Evolutionary conservation across 345 rosid genomes (phyloP), one percentile per base, ranked within the genome.

Genomic region (Luvunga scandens): DNA sequence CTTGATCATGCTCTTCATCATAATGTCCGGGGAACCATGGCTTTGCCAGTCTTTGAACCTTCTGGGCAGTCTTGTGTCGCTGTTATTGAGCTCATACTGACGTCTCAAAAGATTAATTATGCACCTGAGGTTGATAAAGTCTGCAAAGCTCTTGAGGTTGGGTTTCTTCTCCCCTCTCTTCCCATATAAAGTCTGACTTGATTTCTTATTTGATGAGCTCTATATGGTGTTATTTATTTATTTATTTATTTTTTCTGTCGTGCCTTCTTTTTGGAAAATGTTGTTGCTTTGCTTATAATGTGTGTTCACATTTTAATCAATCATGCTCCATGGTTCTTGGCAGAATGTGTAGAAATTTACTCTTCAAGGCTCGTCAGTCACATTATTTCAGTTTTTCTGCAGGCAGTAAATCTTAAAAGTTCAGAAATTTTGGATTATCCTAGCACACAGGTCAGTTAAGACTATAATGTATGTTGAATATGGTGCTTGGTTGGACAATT

Each of bases 111-210:
- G 90, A 87, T 95, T 66, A 91, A 93, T 81, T 93, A 93, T 77
- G 94, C 92, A 21, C 93, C 98, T 18, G 99, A 91, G 88, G 98
- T 92, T 81, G 98, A 93, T 78, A 95, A 93, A 91, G 94, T 95
- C 79, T 92, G 98, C 92, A 95, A 92, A 88, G 99, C 99, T 59
- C 97, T 95, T 64, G 90, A 95, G 99, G 99, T 95, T 89, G 72
- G 92, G 65, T 69, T 79, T 84, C 85, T 57, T 59, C 34, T 81
- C 59, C 71, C 66, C 48, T 73, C 69, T 33, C 27, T 12, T 36
- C 48, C 38, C 68, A 36, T 53, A 25, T 64, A 56, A n/a, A 18
- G 24, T 63, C 55, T 5, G 18, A 36, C 14, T 76, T 42, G 21
- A 64, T 34, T 73, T 66, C 65, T 56, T 71, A 16, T 53, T 67